These are phyloP conservation scores for Cercospora citrullina DNA, from an alignment of 2,329 filamentous ascomycete genomes.

Conservation along the genomic window DNA sequence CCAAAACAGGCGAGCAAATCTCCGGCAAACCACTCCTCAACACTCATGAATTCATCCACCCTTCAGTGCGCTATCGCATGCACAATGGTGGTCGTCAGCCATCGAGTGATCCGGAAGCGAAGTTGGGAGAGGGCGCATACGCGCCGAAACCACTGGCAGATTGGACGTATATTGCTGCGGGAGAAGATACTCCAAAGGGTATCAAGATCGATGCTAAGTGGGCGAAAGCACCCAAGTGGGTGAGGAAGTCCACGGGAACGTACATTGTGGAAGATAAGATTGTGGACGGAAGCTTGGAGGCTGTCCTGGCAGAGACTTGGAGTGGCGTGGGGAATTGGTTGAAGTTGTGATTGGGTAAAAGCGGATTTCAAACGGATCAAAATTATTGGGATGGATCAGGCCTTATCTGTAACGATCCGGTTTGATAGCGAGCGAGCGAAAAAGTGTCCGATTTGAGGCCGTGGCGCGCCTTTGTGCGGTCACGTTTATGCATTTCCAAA, in stretches of 20 bases:
- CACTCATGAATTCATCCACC: constrained; percentile 53
- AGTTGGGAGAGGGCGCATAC: constrained; percentile 18
- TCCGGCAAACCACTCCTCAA: constrained; percentile 41
- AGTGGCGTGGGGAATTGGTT: constrained; percentile 7
- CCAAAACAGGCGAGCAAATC: constrained; percentile 41
- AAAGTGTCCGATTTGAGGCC: too few relatives aligned
- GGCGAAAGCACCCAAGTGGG: constrained; percentile 19
- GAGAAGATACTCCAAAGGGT: constrained; percentile 6
- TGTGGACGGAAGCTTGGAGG: constrained; percentile 11
- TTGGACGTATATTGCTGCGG: constrained; percentile 18
- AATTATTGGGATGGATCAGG: too few relatives aligned
- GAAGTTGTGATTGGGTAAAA: constrained; percentile 1
- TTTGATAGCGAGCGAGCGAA: too few relatives aligned
- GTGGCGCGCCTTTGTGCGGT: too few relatives aligned
- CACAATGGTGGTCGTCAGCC: constrained; percentile 46
- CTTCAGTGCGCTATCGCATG: constrained; percentile 47
- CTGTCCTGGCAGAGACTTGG: constrained; percentile 12
- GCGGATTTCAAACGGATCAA: too few relatives aligned
- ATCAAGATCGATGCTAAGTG: constrained; percentile 13
- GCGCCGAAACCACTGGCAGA: constrained; percentile 11
- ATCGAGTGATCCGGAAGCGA: constrained; percentile 14
- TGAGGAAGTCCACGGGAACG: constrained; percentile 12
- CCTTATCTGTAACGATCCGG: too few relatives aligned
- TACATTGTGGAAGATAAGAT: constrained; percentile 23
- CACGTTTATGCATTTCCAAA: too few relatives aligned